Evolutionary conservation across 192 early-diverging fungal species (phyloP).

Genomic region (Spizellomyces punctatus): DNA sequence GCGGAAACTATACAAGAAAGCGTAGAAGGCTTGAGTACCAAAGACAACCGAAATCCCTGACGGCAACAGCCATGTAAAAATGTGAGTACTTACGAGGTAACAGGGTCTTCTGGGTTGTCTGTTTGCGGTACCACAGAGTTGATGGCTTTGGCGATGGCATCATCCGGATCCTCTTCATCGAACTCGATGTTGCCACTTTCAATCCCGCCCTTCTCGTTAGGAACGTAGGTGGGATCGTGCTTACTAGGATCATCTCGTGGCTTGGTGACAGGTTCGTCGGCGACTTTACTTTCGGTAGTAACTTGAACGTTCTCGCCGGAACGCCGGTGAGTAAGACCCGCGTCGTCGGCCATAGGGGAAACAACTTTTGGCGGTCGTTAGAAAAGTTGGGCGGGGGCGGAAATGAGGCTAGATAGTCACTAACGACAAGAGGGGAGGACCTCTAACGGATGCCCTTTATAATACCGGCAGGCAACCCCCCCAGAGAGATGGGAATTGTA

Average conservation of each 20-base stretch:
- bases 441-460: too few relatives aligned
- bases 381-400: too few relatives aligned
- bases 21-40: background rate
- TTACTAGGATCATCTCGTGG: background rate
- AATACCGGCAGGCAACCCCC: too few relatives aligned
- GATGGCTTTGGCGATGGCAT: constrained; percentile 15
- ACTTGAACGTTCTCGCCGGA: too few relatives aligned
- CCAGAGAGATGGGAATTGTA: too few relatives aligned
- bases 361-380: too few relatives aligned
- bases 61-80: too few relatives aligned
- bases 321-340: too few relatives aligned
- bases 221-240: constrained; percentile 5
- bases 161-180: constrained; percentile 6
- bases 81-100: background rate
- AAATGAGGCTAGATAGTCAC: too few relatives aligned
- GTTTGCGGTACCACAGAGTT: constrained; percentile 16
- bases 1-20: background rate
- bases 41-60: too few relatives aligned
- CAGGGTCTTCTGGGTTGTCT: constrained; percentile 5
- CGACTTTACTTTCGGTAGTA: background rate
- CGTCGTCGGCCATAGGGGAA: too few relatives aligned
- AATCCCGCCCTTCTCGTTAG: constrained; percentile 18
- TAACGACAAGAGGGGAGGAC: too few relatives aligned
- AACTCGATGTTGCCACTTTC: constrained; percentile 11
- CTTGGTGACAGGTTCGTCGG: background rate